phyloP scores from a whole-genome alignment of 2,329 filamentous ascomycete genomes.

The Ophiostoma sp. region DNA sequence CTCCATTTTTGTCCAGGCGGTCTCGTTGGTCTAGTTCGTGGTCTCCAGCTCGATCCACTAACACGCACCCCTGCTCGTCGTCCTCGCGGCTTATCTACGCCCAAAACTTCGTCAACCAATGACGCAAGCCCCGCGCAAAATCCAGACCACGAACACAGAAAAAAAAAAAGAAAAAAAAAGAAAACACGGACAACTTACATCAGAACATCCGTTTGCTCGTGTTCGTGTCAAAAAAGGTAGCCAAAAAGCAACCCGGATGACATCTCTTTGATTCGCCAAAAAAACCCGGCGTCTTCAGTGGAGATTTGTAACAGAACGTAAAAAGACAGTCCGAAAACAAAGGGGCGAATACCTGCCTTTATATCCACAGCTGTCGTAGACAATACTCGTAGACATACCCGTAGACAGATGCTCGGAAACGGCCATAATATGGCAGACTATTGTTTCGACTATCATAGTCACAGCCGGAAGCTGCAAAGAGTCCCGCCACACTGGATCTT shows the following conservation, averaged over 20 bases:
- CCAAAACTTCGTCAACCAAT: constrained; percentile 22
- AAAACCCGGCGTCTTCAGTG: too few relatives aligned
- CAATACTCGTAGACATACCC: too few relatives aligned
- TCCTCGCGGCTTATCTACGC: constrained; percentile 6
- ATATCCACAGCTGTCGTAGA: background rate
- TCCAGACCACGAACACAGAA: background rate
- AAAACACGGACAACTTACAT: background rate
- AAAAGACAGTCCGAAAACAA: background rate
- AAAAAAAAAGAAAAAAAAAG: background rate
- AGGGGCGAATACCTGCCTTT: background rate
- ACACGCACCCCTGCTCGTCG: background rate
- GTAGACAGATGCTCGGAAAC: background rate
- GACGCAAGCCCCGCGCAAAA: constrained; percentile 19
- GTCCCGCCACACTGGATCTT: background rate
- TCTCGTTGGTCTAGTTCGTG: background rate
- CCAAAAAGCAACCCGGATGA: background rate
- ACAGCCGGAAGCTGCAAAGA: background rate
- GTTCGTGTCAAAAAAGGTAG: background rate
- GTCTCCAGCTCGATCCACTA: background rate
- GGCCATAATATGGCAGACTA: background rate
- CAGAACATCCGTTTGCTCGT: background rate
- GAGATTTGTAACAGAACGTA: background rate
- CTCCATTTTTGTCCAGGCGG: background rate
- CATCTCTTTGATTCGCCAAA: background rate
- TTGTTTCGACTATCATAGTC: background rate